Base-by-base conservation (phyloP, 805 yeast species). In the Suhomyces pyralidae region DNA sequence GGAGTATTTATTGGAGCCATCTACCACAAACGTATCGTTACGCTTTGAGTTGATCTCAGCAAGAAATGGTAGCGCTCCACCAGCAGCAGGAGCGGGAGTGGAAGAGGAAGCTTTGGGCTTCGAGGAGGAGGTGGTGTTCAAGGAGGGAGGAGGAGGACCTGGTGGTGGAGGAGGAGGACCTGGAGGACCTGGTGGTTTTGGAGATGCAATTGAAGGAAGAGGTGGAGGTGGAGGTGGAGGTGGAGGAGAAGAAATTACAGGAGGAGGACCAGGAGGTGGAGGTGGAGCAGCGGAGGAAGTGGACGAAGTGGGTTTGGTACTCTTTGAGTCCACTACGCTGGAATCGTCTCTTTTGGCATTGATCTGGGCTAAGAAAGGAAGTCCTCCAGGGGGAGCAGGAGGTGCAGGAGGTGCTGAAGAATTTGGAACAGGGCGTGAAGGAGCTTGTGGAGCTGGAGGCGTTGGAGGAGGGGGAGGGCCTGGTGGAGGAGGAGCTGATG, bases 331-430 rank as follows among this genome's bases (percentile, higher is more conserved):
- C 19, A 78, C 75, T 32, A 75, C 80, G 58, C 69, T 68, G 22
- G 74, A 58, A 15, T 79, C 81, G 52, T 77, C 79, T 55, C 84
- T 69, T 55, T 77, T 74, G 38, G 71, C 75, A 58, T 78, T 79
- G 51, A 81, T 80, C 53, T 81, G 79, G 4, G 79, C 76, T 14
- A 81, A 65, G 60, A 80, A 80, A 3, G 84, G 83, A 10, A 79
- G 60, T 3, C 48, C 52, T 1, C 79, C 76, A 2, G 78, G 79
- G 9, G 63, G 58, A 60, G 49, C 59, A 30, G 40, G 64, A 55
- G 51, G 68, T 12, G 54, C 26, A 24, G 46, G 45, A 55, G 48
- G 55, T 49, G 58, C 25, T 9, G 66, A 49, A 15, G 54, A 42
- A 14, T 38, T 38, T 38, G 42, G 42, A 17, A 19, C 7, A 6